Base-by-base conservation (phyloP, 306 rosid genomes). In the Pterocarpus santalinus region DNA sequence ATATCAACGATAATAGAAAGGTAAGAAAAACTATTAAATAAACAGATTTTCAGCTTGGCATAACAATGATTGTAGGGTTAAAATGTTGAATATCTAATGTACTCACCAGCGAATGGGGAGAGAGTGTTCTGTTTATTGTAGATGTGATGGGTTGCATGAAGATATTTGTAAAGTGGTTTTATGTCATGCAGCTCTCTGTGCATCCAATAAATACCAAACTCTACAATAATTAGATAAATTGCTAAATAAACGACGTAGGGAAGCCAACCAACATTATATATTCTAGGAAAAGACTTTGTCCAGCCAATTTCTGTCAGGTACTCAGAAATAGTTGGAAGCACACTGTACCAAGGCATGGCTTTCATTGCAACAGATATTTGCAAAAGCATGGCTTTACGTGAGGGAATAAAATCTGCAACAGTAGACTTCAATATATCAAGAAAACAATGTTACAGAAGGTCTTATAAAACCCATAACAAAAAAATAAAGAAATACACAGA, bases 41-140 rank as follows among this genome's bases (percentile, higher is more conserved):
- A 38, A 65, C n/a, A 38, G 17, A 12, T 5, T 33, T 22, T 35
- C 17, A 55, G 49, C 62, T 33, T 22, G 39, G 39, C 38, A 73
- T 32, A 47, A 79, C 38, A 49, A 58, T 12, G 77, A 81, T 47
- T 33, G 13, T 7, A 38, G 49, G 4, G 43, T 75, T 44, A n/a
- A 80, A 81, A 68, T 30, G 39, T 72, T 12, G 47, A 85, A 75
- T 46, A 79, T 65, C 36, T 73, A 22, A 83, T 14, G 47, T 85
- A 83, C 92, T 86, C 78, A 91, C 99, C 98, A 11, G 99, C 99
- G 81, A 95, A 95, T 22, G 99, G 98, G 76, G 98, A 95, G 80
- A 95, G 98, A 76, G 96, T 93, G 64, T 88, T 93, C 85, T 91
- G 97, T 88, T 93, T 95, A 87, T 95, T 95, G 90, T 93, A 95